Base-by-base conservation (phyloP, 129 eudicot species). In the Artemisia annua region DNA sequence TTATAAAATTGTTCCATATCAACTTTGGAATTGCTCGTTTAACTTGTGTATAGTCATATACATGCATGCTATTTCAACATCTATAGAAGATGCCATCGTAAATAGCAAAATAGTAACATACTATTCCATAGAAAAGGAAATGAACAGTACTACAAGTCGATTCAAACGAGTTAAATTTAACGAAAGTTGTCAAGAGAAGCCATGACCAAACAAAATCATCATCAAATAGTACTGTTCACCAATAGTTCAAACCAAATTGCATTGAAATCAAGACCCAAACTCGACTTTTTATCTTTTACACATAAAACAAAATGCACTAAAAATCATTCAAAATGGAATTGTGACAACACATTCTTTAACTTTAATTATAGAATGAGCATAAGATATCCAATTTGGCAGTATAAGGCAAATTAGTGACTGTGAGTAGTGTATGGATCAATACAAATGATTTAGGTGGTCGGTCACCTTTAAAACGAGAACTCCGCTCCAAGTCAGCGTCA, bases 261-360 rank as follows among this genome's bases (percentile, higher is more conserved):
- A 35, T 35, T 65, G 39, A 65, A 11, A 63, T 63, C 69, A 30
- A 10, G 43, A 66, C 24, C 14, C 26, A 49, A n/a, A 28, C 69
- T 61, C n/a, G 11, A 44, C 28, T 22, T 3, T 60, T 73, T 63
- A 63, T 30, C 78, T 63, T 73, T 62, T 73, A 26, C 78, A 43
- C 63, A 73, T 52, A 73, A 49, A 62, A 73, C 78, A 73, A 51
- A 39, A 1, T 39, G 2, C 9, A 8, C 59, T 24, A 15, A 19
- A 8, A 11, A 14, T 14, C 18, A n/a, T 71, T 24, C 62, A 20
- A 18, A 48, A 48, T 61, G 48, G 51, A 62, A 28, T 61, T 53
- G 17, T n/a, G 49, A 73, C 18, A 57, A 57, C 20, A 26, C 15
- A 0, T 9, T 6, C 48, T 49, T 7, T 3, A 6, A 20, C 3